phyloP scores from a whole-genome alignment of 2,329 filamentous ascomycete genomes.

The Alternaria sp. region DNA sequence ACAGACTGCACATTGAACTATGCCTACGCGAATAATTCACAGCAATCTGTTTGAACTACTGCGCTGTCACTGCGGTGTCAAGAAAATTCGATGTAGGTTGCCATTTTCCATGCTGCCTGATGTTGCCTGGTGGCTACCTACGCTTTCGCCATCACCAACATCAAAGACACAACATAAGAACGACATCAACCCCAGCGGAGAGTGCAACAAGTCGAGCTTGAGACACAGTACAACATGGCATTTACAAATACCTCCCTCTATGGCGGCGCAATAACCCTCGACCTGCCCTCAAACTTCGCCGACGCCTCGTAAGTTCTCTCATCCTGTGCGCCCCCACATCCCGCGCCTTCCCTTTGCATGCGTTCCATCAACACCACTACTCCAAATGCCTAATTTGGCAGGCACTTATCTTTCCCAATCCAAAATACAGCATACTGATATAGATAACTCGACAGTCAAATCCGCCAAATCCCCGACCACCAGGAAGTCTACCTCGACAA shows the following conservation, averaged over 20 bases:
- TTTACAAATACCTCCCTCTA: constrained; percentile 69
- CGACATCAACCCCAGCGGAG: neutral
- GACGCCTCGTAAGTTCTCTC: constrained; percentile 69
- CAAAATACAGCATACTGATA: neutral
- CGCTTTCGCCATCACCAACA: constrained; percentile 21
- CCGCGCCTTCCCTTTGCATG: constrained; percentile 11
- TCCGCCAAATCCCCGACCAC: constrained; percentile 81
- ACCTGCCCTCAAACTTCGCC: constrained; percentile 71
- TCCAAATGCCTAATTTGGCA: neutral
- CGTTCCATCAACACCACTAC: neutral
- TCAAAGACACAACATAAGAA: constrained; percentile 33
- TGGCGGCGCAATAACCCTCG: constrained; percentile 73
- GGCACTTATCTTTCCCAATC: too few relatives aligned
- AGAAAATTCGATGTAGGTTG: constrained; percentile 27
- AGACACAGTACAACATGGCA: constrained; percentile 49
- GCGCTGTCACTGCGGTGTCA: neutral
- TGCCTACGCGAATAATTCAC: accelerated
- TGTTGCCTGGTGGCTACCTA: constrained; percentile 45
- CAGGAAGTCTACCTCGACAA: constrained; percentile 92
- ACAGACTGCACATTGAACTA: neutral
- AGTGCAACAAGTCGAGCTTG: too few relatives aligned
- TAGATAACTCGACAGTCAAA: too few relatives aligned
- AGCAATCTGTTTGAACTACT: neutral
- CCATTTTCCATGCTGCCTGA: constrained; percentile 38
- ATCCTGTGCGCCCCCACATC: constrained; percentile 11